A percentile compares a stretch with the other conserved stretches of the same genome.
Evolutionary conservation across 768 basidiomycete species (phyloP).

Genomic region (Hericium erinaceus): DNA sequence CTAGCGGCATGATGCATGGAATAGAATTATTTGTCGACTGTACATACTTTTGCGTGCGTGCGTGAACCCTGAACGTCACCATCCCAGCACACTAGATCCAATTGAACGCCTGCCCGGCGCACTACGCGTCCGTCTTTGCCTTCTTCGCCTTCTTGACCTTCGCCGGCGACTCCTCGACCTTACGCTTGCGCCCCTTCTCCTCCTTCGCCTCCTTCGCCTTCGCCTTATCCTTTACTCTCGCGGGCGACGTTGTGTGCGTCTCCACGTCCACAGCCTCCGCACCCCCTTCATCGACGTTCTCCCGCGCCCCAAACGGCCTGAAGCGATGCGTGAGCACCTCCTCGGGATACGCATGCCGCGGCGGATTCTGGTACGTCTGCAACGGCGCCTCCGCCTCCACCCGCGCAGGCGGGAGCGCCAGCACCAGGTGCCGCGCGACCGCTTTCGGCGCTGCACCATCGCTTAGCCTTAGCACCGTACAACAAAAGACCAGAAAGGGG

Average conservation of each 20-base stretch:
- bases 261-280: not conserved
- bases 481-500: not conserved
- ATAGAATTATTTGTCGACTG: not conserved
- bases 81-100: not conserved
- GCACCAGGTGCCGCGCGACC: constrained; percentile 8
- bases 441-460: constrained; percentile 4
- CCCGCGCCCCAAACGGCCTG: constrained; percentile 9
- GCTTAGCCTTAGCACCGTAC: not conserved
- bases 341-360: constrained; percentile 12
- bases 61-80: not conserved
- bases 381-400: not conserved
- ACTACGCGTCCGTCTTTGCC: not conserved
- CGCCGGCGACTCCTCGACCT: not conserved
- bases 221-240: not conserved
- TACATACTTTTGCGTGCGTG: no score
- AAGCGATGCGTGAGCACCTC: constrained; percentile 10
- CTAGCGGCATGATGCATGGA: not conserved
- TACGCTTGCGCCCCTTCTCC: constrained; percentile 6
- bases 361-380: not conserved
- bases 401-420: constrained; percentile 5
- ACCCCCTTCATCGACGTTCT: not conserved
- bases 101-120: not conserved
- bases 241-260: not conserved
- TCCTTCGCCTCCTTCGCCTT: not conserved
- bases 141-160: constrained; percentile 9